A percentile compares a stretch with the other conserved stretches of the same genome.
These are phyloP conservation scores for Postia placenta DNA, from an alignment of 768 basidiomycete genomes.

Conservation along the genomic window DNA sequence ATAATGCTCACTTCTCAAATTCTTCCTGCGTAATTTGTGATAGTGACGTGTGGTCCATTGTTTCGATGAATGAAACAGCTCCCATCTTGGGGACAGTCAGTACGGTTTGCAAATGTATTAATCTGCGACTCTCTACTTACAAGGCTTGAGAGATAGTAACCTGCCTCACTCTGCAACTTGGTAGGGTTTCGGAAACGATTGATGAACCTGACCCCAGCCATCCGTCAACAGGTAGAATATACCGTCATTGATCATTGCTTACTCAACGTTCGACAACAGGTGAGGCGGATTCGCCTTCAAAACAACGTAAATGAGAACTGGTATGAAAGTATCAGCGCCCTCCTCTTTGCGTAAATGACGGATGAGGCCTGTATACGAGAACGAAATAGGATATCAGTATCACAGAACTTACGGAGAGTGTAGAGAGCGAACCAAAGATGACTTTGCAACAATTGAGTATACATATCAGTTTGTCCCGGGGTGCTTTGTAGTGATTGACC, in stretches of 20 bases:
- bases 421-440: constrained; percentile 75
- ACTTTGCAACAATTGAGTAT: constrained; percentile 98
- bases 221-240: neutral
- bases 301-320: constrained; percentile 90
- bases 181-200: constrained; percentile 87
- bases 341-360: constrained; percentile 81
- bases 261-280: constrained; percentile 95
- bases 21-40: constrained; percentile 93
- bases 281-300: constrained; percentile 92
- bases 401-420: too few species aligned
- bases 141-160: constrained; percentile 94
- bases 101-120: neutral
- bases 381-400: too few species aligned
- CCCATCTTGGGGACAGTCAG: constrained; percentile 60
- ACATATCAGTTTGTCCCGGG: constrained; percentile 96
- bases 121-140: constrained; percentile 40
- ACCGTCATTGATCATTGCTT: too few species aligned
- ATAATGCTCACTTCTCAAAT: constrained; percentile 58
- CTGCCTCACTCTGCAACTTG: constrained; percentile 91
- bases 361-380: constrained; percentile 60
- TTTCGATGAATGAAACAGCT: constrained; percentile 95
- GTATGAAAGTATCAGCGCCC: constrained; percentile 92
- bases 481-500: constrained; percentile 98
- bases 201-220: constrained; percentile 68
- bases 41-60: constrained; percentile 92